Conservation (phyloP, 306 rosid species). For the Dryas drummondii region DNA sequence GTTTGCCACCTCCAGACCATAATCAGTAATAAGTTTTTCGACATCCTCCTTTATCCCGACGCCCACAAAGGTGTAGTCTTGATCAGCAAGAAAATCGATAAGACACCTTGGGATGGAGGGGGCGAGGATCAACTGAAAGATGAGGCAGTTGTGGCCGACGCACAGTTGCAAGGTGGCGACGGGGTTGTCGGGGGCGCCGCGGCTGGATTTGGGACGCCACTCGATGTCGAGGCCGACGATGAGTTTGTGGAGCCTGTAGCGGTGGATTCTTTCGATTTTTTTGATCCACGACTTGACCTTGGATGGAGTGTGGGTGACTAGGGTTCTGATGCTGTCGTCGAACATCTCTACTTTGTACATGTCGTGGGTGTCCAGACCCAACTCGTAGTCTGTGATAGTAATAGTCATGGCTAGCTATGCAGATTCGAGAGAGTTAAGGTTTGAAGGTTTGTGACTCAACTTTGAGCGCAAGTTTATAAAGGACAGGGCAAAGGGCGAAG, state of each 20-base stretch:
- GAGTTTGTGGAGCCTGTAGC: slow-evolving; percentile 1
- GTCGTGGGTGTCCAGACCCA: not conserved
- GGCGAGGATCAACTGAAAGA: slow-evolving; percentile 28
- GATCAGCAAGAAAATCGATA: slow-evolving; percentile 22
- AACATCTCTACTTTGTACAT: not conserved
- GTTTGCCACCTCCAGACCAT: not conserved
- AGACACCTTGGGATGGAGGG: slow-evolving; percentile 10
- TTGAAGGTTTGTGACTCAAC: too few relatives aligned
- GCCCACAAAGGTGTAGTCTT: slow-evolving; percentile 31
- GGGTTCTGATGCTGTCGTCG: slow-evolving; percentile 2
- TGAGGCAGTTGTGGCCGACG: slow-evolving; percentile 40
- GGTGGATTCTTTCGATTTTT: not conserved
- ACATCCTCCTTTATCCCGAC: slow-evolving; percentile 33
- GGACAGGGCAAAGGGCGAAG: too few relatives aligned
- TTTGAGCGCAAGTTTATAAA: too few relatives aligned
- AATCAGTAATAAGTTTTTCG: not conserved
- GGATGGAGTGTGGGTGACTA: slow-evolving; percentile 29
- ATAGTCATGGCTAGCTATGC: not conserved
- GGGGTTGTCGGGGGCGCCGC: not conserved
- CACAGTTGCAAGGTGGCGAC: slow-evolving; percentile 41
- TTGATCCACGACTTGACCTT: slow-evolving; percentile 34
- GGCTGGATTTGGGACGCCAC: slow-evolving; percentile 36
- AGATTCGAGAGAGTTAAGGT: too few relatives aligned
- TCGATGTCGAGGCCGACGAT: slow-evolving; percentile 53
- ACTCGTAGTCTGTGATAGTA: slow-evolving; percentile 1